Evolutionary conservation across 2,329 filamentous ascomycete species (phyloP).

Genomic region (Pseudogymnoascus sp.): DNA sequence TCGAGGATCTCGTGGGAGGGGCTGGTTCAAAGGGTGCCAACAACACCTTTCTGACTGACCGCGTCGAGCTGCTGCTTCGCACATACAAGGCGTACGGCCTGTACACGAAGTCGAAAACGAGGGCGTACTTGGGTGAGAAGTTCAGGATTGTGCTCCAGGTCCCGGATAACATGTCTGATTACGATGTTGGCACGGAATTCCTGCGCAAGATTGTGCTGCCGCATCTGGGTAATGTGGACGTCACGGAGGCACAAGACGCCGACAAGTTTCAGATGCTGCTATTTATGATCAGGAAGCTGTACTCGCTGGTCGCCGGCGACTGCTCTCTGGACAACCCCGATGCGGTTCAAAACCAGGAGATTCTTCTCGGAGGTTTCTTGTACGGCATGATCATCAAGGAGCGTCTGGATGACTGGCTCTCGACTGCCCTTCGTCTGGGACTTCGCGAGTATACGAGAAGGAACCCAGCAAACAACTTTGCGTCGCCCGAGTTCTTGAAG

Average conservation of each 20-base stretch:
- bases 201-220: constrained; percentile 83
- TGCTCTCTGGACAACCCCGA: constrained; percentile 94
- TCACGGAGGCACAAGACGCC: constrained; percentile 73
- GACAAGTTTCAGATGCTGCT: constrained; percentile 93
- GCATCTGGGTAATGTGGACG: constrained; percentile 78
- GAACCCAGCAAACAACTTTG: constrained; percentile 62
- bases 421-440: constrained; percentile 42
- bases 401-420: constrained; percentile 80
- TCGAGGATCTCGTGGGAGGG: constrained; percentile 80
- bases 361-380: constrained; percentile 84
- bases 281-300: constrained; percentile 95
- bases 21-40: constrained; percentile 68
- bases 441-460: constrained; percentile 52
- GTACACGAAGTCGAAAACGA: constrained; percentile 73
- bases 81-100: constrained; percentile 89
- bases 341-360: constrained; percentile 92
- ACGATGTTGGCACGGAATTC: constrained; percentile 87
- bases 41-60: constrained; percentile 91
- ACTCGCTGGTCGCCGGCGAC: constrained; percentile 84
- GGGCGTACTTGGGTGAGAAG: constrained; percentile 81
- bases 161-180: constrained; percentile 74
- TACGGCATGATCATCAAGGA: constrained; percentile 97
- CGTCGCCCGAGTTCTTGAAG: constrained; percentile 66
- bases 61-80: constrained; percentile 81
- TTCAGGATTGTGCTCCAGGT: constrained; percentile 85